A percentile compares a stretch with the other conserved stretches of the same genome.
Evolutionary conservation across 306 rosid species (phyloP).

Genomic region (Ceratonia siliqua): DNA sequence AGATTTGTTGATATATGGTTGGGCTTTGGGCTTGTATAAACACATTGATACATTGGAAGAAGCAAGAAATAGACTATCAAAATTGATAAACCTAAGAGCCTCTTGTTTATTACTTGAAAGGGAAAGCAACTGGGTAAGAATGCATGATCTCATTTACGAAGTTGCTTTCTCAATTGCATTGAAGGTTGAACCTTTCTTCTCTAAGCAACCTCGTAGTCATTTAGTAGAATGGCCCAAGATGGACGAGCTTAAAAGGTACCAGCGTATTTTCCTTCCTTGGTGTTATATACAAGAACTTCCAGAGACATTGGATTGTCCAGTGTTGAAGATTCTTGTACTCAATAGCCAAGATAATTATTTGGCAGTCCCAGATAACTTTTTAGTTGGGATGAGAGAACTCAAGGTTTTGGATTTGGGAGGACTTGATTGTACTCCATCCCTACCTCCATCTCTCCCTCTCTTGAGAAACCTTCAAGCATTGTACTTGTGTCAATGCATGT

Average conservation of each 20-base stretch:
- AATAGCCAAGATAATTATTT: background rate
- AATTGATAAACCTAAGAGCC: background rate
- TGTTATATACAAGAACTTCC: background rate
- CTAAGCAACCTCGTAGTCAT: too few species aligned
- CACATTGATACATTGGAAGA: background rate
- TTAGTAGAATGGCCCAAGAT: background rate
- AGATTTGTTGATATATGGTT: background rate
- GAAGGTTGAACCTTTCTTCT: background rate
- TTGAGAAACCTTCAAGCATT: slow-evolving; percentile 10
- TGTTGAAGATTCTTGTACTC: background rate
- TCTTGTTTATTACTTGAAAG: background rate
- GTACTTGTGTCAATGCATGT: background rate
- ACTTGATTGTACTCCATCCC: background rate
- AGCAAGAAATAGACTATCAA: background rate
- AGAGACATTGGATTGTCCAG: background rate
- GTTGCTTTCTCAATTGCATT: background rate
- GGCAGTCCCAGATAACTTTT: background rate
- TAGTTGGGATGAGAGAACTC: background rate
- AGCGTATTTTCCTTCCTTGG: background rate
- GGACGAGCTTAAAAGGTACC: background rate
- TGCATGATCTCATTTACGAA: background rate
- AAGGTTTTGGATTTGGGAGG: background rate
- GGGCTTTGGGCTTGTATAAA: background rate
- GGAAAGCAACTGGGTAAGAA: background rate
- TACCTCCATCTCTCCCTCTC: background rate